A percentile compares a stretch with the other conserved stretches of the same genome.
Conservation (phyloP, 1,284 basidiomycete genomes). For the Rhodotorula glutinis region DNA sequence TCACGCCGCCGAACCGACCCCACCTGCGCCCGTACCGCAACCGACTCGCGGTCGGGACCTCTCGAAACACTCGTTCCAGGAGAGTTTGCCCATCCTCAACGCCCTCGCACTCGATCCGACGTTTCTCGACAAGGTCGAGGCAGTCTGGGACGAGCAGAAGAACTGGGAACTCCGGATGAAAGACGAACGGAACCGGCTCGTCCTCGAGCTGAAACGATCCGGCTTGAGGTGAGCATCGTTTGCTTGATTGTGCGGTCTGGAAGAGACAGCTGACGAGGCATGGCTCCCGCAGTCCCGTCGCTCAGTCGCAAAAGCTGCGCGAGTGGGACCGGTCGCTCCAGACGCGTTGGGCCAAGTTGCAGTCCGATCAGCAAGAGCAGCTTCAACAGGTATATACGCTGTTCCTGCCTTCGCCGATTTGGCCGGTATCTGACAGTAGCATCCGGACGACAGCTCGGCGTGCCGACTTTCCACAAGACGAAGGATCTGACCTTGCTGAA, state of each 20-base stretch:
- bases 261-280: not conserved
- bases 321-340: constrained; percentile 26
- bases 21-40: not conserved
- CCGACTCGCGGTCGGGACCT: constrained; percentile 13
- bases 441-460: constrained; percentile 14
- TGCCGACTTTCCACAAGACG: constrained; percentile 31
- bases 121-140: constrained; percentile 23
- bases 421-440: no score
- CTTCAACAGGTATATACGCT: constrained; percentile 15
- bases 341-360: constrained; percentile 17
- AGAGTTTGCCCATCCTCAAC: constrained; percentile 27
- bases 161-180: constrained; percentile 23
- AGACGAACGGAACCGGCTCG: constrained; percentile 28
- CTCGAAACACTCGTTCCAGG: constrained; percentile 26
- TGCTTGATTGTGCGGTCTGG: no score
- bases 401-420: no score
- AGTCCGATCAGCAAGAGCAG: constrained; percentile 22
- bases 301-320: constrained; percentile 5
- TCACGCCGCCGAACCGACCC: not conserved
- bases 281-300: not conserved
- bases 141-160: constrained; percentile 27
- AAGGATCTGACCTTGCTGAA: constrained; percentile 23
- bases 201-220: constrained; percentile 3
- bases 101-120: constrained; percentile 7
- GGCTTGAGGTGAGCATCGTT: constrained; percentile 10